phyloP scores from a whole-genome alignment of 306 rosid genomes.

The Lupinus albus region DNA sequence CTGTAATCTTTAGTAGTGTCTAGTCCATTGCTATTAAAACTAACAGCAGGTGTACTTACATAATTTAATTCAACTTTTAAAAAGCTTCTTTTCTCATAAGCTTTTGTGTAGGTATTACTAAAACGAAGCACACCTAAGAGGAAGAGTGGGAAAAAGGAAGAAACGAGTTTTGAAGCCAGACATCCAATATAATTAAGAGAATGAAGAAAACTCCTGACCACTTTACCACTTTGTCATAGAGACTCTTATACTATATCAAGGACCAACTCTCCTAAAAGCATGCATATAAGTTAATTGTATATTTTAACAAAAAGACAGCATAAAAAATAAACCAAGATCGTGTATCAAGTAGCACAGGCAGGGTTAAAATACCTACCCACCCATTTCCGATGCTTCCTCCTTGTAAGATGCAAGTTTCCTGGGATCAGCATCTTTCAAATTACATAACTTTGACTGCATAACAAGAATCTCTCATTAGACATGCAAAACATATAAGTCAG shows the following conservation, averaged over 20 bases:
- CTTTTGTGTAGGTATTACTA: background rate
- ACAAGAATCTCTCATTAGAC: slow-evolving; percentile 30
- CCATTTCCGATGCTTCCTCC: slow-evolving; percentile 97
- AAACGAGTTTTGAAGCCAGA: background rate
- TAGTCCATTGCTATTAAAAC: background rate
- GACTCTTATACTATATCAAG: background rate
- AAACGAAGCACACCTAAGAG: background rate
- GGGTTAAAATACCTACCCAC: slow-evolving; percentile 75
- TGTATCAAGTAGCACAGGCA: slow-evolving; percentile 28
- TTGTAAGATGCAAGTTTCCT: slow-evolving; percentile 62
- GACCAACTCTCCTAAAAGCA: slow-evolving; percentile 11
- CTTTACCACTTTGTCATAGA: slow-evolving; percentile 1
- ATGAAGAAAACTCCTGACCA: slow-evolving; percentile 9
- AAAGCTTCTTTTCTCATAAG: slow-evolving; percentile 14
- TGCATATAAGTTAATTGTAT: background rate
- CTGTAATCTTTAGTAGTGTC: no score
- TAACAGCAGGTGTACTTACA: slow-evolving; percentile 4
- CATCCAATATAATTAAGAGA: background rate
- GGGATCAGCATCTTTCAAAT: slow-evolving; percentile 69
- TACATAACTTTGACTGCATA: slow-evolving; percentile 84
- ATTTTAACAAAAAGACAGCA: slow-evolving; percentile 12
- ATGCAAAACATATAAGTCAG: background rate
- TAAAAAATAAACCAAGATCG: slow-evolving; percentile 1
- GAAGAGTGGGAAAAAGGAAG: background rate
- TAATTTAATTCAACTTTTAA: slow-evolving; percentile 11